These are phyloP conservation scores for Coemansia sp. DNA, from an alignment of 192 early-diverging fungal species.

Conservation along the genomic window DNA sequence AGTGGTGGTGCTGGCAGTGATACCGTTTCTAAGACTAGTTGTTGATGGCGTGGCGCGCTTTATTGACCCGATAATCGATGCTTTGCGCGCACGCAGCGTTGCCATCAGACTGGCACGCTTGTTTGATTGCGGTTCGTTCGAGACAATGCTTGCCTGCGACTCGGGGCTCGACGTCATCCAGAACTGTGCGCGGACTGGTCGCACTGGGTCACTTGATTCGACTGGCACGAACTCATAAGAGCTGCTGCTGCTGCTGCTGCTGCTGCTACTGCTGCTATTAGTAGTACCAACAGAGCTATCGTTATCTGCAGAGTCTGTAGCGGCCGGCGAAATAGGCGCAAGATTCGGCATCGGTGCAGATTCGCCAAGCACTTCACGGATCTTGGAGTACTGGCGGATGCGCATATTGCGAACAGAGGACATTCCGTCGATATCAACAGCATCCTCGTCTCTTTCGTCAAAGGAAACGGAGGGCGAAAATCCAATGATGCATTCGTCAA, in stretches of 20 bases:
- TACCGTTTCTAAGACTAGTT: background rate
- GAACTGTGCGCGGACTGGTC: constrained; percentile 37
- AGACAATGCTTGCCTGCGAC: constrained; percentile 26
- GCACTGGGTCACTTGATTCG: background rate
- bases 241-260: background rate
- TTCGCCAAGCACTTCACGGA: constrained; percentile 38
- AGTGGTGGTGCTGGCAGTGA: background rate
- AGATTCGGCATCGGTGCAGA: constrained; percentile 20
- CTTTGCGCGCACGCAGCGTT: constrained; percentile 35
- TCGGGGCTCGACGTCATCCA: constrained; percentile 49
- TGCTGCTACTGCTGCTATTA: background rate
- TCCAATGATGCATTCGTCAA: constrained; percentile 53
- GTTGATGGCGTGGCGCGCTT: constrained; percentile 34
- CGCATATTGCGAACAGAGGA: constrained; percentile 3
- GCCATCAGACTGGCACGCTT: constrained; percentile 28
- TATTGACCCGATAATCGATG: constrained; percentile 42
- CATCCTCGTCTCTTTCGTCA: background rate
- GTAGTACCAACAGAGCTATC: background rate
- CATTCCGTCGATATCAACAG: background rate
- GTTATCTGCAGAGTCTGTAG: background rate
- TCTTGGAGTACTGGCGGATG: constrained; percentile 36
- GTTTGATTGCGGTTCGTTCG: constrained; percentile 11
- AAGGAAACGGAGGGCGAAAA: constrained; percentile 3
- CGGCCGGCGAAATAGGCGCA: background rate
- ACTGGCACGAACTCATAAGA: constrained; percentile 38